Conservation (phyloP, 176 grass and related monocot genomes). For the Rhynchospora breviuscula region DNA sequence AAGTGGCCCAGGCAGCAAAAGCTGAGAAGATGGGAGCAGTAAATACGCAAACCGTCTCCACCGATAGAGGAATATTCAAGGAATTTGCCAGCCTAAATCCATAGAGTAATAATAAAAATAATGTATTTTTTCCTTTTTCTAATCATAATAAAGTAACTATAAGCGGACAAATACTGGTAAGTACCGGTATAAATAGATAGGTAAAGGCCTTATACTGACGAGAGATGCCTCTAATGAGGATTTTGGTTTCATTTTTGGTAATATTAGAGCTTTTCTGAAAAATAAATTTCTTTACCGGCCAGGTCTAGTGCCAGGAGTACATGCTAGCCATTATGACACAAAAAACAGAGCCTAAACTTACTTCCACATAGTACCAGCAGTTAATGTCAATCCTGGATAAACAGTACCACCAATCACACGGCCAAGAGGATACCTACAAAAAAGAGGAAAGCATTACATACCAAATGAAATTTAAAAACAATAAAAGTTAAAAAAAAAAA, state of each 20-base stretch:
- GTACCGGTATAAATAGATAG: background rate
- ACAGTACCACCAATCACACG: conserved; percentile 96
- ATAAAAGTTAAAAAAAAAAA: background rate
- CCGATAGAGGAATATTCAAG: conserved; percentile 86
- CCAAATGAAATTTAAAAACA: background rate
- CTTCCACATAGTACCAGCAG: conserved; percentile 95
- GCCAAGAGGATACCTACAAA: conserved; percentile 88
- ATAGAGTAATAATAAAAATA: conserved; percentile 16
- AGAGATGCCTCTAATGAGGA: background rate
- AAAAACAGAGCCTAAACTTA: conserved; percentile 25
- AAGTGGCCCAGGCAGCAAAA: conserved; percentile 91
- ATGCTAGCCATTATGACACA: background rate
- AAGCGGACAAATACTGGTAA: background rate
- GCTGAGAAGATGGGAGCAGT: conserved; percentile 98
- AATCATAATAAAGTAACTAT: background rate
- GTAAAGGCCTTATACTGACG: background rate
- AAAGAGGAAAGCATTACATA: background rate
- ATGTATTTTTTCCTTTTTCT: conserved; percentile 14
- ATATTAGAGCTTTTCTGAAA: background rate
- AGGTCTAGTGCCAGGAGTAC: background rate
- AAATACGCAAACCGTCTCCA: conserved; percentile 99
- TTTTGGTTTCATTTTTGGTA: conserved; percentile 27
- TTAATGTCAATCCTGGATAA: conserved; percentile 96
- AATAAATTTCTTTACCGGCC: background rate
- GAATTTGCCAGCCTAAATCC: conserved; percentile 70